Base-by-base conservation (phyloP, 2,329 filamentous ascomycete species). In the Aschersonia sp. region DNA sequence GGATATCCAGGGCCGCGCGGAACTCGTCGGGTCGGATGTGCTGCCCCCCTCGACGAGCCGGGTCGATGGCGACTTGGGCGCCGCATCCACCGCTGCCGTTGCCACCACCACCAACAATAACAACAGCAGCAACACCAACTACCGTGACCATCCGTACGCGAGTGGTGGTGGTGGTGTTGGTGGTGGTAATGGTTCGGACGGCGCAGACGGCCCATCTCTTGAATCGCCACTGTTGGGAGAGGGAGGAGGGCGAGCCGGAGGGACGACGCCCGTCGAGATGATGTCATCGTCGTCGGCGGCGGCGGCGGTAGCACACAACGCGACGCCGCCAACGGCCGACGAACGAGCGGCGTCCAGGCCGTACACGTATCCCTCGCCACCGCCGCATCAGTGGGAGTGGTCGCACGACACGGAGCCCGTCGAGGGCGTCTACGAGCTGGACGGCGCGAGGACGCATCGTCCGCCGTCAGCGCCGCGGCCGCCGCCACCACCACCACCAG, bases 231-330 rank as follows among this genome's bases (percentile, higher is more conserved):
- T 22, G 22, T 22, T 22, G 22, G 22, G 22, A 22, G 22, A 22
- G 22, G 22, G 22, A 22, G 22, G 22, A 22, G 22, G 22, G 22
- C 22, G 22, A 22, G 35, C 35, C 35, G 35, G 35, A 5, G 41
- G 9, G 32, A 48, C 66, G 1, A 63, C 62, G 22, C 68, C 75
- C 4, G 73, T 79, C 4, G 76, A 80, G 63, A 73, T 80, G 10
- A 73, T 70, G 50, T 68, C 69, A 43, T 14, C 39, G 52, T 45
- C 44, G 48, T 52, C 12, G 45, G 51, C 30, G 42, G 43, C 43
- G 10, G 22, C 35, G 6, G 22, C 22, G 4, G 30, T 12, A 2
- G 31, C 5, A 22, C 39, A 48, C 11, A 40, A 30, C 12, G 12
- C 31, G 1, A 43, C 42, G 14, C n/a, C 22, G 8, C 32, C n/a